Percentiles rank a stretch among this genome's conserved stretches.
Conservation (phyloP, 1,139 yeast genomes). For the Yamadazyma trypodendri region DNA sequence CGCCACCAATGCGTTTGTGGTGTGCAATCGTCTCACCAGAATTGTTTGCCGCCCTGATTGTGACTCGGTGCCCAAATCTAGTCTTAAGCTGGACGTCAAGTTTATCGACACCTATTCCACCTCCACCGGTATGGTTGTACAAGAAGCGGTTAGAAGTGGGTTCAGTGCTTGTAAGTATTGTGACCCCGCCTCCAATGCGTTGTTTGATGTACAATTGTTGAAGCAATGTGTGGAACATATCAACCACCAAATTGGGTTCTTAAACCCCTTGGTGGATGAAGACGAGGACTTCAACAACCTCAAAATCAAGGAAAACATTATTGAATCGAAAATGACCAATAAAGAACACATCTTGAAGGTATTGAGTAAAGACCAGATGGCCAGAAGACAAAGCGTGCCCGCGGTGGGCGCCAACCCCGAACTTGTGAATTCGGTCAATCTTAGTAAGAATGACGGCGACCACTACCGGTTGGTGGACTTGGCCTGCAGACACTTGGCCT, state of each 20-base stretch:
- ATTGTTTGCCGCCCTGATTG: slow-evolving; percentile 69
- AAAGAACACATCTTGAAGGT: slow-evolving; percentile 28
- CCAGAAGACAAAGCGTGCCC: slow-evolving; percentile 30
- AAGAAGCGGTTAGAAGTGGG: slow-evolving; percentile 47
- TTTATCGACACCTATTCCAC: slow-evolving; percentile 25
- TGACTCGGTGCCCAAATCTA: slow-evolving; percentile 48
- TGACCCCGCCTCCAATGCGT: slow-evolving; percentile 39
- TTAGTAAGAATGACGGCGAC: slow-evolving; percentile 61
- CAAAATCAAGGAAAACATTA: slow-evolving; percentile 39
- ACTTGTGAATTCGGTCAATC: slow-evolving; percentile 17
- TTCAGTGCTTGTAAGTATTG: slow-evolving; percentile 55
- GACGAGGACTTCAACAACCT: slow-evolving; percentile 42
- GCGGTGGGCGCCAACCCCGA: slow-evolving; percentile 17
- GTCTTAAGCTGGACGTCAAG: slow-evolving; percentile 42
- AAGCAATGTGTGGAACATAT: slow-evolving; percentile 57
- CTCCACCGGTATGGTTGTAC: not conserved
- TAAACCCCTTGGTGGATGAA: slow-evolving; percentile 49
- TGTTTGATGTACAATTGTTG: slow-evolving; percentile 52
- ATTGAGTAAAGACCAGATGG: slow-evolving; percentile 16
- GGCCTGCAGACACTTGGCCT: slow-evolving; percentile 81
- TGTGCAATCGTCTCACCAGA: slow-evolving; percentile 44
- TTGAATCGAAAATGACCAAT: slow-evolving; percentile 29
- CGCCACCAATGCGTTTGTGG: slow-evolving; percentile 56
- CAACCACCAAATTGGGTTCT: slow-evolving; percentile 58
- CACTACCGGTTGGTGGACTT: slow-evolving; percentile 71